Conservation (phyloP, 495 filamentous ascomycete genomes). For the Pseudevernia furfuracea region DNA sequence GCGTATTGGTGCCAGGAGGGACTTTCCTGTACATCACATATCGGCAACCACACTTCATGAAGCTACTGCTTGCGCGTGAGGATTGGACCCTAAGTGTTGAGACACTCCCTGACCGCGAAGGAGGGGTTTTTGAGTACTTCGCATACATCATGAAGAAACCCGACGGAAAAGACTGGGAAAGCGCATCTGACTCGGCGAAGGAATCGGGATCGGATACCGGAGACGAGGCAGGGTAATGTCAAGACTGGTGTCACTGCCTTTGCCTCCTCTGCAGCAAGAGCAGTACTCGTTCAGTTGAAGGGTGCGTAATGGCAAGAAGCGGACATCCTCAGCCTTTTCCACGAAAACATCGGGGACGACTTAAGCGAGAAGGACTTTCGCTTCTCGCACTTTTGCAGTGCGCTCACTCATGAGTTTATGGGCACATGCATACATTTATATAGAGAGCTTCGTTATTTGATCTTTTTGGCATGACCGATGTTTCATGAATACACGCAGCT, state of each 20-base stretch:
- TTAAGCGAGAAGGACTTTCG: too few species aligned
- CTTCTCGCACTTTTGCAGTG: too few species aligned
- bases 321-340: not conserved
- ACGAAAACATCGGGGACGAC: too few species aligned
- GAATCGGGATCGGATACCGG: not conserved
- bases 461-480: not conserved
- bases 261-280: not conserved
- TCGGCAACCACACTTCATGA: not conserved
- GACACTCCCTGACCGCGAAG: too few species aligned
- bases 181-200: not conserved
- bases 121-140: too few species aligned
- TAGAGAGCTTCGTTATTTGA: too few species aligned
- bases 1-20: conserved; percentile 1
- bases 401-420: too few species aligned
- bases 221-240: not conserved
- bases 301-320: not conserved
- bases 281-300: not conserved
- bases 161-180: not conserved
- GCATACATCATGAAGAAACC: not conserved
- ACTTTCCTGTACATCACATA: not conserved
- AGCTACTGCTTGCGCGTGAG: too few species aligned
- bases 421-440: too few species aligned
- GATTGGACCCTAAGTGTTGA: too few species aligned
- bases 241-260: not conserved
- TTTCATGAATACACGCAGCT: not conserved